Base-by-base conservation (phyloP, 192 early-diverging fungal genomes). In the Coemansia sp. region DNA sequence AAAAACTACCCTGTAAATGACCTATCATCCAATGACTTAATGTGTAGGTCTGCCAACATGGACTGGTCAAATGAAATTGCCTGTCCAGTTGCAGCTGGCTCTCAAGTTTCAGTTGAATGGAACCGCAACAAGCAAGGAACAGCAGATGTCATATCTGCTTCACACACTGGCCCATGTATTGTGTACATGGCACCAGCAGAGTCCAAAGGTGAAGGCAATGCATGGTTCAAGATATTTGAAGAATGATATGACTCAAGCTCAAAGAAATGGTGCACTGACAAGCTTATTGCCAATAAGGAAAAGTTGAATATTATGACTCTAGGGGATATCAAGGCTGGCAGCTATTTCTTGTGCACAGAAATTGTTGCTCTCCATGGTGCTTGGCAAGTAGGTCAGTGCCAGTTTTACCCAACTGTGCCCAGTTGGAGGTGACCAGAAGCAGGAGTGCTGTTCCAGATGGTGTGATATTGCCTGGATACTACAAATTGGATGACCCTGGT, bases 201-300 rank as follows among this genome's bases (percentile, higher is more conserved):
- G 4, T 34, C 55, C 8, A 61, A 68, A 15, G 76, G 71, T 1
- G 42, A 68, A 17, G 56, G 51, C 7, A 10, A 66, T 0, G 61
- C 53, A 2, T 79, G 71, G 76, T 70, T 66, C 61, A 79, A 79
- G 52, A 70, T 73, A 11, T 67, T 47, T 42, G 70, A 73, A 25
- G 59, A 79, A 4, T 67, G 71, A 0, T 79, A 42, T 36, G 12
- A 68, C 12, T 46, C 65, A 6, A 55, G 17, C n/a, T 38, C 57
- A 18, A 70, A 70, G 21, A 11, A 61, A 23, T 79, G 76, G 76
- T 61, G 67, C 52, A 70, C 61, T 2, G 60, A 66, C 23, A 73
- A 53, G 38, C 15, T 79, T 11, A 74, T 66, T 40, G 42, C 17
- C 2, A 66, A 73, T 28, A 28, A 60, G 2, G 76, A 71, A 1